phyloP scores from a whole-genome alignment of 495 filamentous ascomycete species.

The Penicillium desertorum region DNA sequence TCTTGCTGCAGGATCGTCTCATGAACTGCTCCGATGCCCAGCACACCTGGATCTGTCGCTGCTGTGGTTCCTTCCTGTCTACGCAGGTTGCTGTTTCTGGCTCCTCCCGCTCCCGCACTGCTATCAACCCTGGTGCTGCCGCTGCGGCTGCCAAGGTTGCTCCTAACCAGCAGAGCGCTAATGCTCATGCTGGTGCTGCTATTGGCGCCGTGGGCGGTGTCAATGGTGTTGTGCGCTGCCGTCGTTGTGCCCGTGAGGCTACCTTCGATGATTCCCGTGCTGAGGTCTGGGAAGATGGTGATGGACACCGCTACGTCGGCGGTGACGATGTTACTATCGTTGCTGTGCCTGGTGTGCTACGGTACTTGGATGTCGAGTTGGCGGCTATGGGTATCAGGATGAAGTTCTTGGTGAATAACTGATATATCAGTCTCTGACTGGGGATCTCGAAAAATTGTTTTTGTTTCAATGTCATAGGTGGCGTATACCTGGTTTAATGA shows the following conservation, averaged over 20 bases:
- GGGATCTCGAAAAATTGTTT: constrained; percentile 22
- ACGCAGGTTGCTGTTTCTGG: constrained; percentile 67
- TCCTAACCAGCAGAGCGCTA: constrained; percentile 29
- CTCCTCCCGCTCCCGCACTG: constrained; percentile 29
- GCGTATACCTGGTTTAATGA: constrained; percentile 23
- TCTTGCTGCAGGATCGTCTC: constrained; percentile 89
- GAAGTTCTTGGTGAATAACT: constrained; percentile 74
- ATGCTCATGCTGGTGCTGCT: constrained; percentile 15
- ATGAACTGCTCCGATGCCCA: constrained; percentile 95
- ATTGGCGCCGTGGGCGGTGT: constrained; percentile 41
- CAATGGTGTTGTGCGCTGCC: constrained; percentile 74
- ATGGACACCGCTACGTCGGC: constrained; percentile 75
- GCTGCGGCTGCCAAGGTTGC: constrained; percentile 38
- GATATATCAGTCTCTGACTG: constrained; percentile 20
- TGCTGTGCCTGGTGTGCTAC: constrained; percentile 86
- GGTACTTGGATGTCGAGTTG: constrained; percentile 91
- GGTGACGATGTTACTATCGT: constrained; percentile 89
- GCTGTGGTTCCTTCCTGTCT: constrained; percentile 84
- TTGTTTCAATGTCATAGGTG: constrained; percentile 33
- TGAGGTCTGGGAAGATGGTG: constrained; percentile 88
- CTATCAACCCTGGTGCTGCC: constrained; percentile 31
- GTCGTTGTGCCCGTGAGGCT: constrained; percentile 73
- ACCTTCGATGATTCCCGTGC: constrained; percentile 61
- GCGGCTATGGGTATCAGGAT: constrained; percentile 90
- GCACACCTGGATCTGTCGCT: constrained; percentile 80